A percentile compares a stretch with the other conserved stretches of the same genome.
Evolutionary conservation across 306 rosid species (phyloP).

Genomic region (Prosopis cineraria): DNA sequence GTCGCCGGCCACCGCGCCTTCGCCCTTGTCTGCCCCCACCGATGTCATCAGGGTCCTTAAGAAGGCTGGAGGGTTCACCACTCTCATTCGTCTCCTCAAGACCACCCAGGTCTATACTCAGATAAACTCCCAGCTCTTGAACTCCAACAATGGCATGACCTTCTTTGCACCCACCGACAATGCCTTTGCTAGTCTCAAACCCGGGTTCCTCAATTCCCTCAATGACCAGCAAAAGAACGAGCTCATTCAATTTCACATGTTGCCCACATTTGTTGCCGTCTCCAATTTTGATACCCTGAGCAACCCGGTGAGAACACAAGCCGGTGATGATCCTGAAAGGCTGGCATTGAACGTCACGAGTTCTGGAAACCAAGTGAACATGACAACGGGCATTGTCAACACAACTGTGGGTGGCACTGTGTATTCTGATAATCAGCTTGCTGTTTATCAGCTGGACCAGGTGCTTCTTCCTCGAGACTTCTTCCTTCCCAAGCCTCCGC

Average conservation of each 20-base stretch:
- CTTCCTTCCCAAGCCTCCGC: conserved; percentile 59
- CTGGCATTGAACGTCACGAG: conserved; percentile 64
- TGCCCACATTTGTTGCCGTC: conserved; percentile 53
- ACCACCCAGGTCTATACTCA: conserved; percentile 65
- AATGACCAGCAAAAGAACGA: conserved; percentile 59
- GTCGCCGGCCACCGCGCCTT: conserved; percentile 43
- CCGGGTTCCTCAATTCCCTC: conserved; percentile 66
- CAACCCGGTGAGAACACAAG: conserved; percentile 72
- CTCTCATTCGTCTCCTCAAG: conserved; percentile 60
- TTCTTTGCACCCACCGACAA: conserved; percentile 62
- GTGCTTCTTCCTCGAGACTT: conserved; percentile 64
- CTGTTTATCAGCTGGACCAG: conserved; percentile 64
- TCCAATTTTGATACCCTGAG: conserved; percentile 71
- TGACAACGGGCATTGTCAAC: conserved; percentile 64
- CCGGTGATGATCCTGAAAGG: conserved; percentile 58
- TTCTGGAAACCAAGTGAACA: conserved; percentile 59
- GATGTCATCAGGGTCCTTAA: conserved; percentile 59
- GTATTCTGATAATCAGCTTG: conserved; percentile 65
- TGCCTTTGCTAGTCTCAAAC: conserved; percentile 57
- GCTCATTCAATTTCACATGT: conserved; percentile 62
- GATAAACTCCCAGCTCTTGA: conserved; percentile 53
- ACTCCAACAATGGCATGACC: conserved; percentile 62
- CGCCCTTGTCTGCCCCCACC: conserved; percentile 60
- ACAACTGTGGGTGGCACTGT: conserved; percentile 68
- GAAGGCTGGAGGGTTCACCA: conserved; percentile 61